Base-by-base conservation (phyloP, 495 filamentous ascomycete species). In the Apiosordaria backusii region DNA sequence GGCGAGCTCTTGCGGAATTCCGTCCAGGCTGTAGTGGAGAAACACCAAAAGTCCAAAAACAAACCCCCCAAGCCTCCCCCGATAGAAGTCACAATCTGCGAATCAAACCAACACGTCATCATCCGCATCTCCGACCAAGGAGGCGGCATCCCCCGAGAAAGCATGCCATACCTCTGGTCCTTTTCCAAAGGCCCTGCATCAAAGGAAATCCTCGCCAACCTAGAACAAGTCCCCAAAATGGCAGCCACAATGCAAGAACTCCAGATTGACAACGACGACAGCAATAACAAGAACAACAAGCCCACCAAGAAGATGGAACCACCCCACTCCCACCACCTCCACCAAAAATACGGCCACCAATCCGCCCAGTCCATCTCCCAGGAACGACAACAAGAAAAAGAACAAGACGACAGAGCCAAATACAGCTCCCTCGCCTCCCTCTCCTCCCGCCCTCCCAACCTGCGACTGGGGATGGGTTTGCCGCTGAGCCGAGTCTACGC, bases 1-100 rank as follows among this genome's bases (percentile, higher is more conserved):
- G 93, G 95, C 45, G 95, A 99, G 77, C 87, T 99, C 13, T 83
- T 99, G 19, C 88, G 95, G 64, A 99, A 99, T 78, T 94, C 92
- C 0, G 88, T 99, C 24, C 93, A 98, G 76, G 94, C 92, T 23
- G 88, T 93, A 4, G 87, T 93, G 50, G 95, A 97, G 71, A 87
- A 86, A 70, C 77, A 81, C 63, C 71, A 73, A 19, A 70, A 68
- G 0, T 60, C 57, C 7, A 62, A 64, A 5, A 64, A 71, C 62
- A 57, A 70, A 9, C 60, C 65, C 62, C 73, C 75, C 10, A 57
- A 76, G 0, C 89, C 90, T 6, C 91, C 92, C 0, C 92, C 93
- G 4, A 95, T 99, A 70, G 88, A 96, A 67, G 91, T 99, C 25
- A 89, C 96, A 18, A 89, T 99, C 64, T 98, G 94, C 79, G 93